Percentiles rank a stretch among this genome's conserved stretches.
Conservation (phyloP, 306 rosid genomes). For the Vicia sativa region DNA sequence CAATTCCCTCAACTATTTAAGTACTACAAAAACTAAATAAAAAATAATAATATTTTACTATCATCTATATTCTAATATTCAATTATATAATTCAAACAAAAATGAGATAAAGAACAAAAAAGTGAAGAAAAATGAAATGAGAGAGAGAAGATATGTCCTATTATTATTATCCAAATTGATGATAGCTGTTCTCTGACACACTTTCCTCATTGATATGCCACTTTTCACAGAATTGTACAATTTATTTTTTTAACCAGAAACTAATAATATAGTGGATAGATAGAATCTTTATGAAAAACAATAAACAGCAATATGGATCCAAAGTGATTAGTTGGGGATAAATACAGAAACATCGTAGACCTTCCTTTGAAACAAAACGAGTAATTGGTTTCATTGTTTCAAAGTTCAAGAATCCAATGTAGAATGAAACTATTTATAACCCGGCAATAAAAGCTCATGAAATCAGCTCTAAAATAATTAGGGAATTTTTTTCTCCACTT, state of each 20-base stretch:
- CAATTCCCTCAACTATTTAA: conserved; percentile 31
- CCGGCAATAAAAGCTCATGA: conserved; percentile 16
- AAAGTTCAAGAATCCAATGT: conserved; percentile 55
- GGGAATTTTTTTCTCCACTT: too few relatives aligned
- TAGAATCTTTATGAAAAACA: conserved; percentile 35
- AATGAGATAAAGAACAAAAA: neutral
- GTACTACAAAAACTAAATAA: neutral
- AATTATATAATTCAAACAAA: neutral
- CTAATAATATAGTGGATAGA: conserved; percentile 9
- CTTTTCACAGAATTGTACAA: conserved; percentile 19
- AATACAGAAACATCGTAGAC: conserved; percentile 40
- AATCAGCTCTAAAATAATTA: conserved; percentile 23
- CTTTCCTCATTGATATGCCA: conserved; percentile 38
- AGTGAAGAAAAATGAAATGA: neutral
- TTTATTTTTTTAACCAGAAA: conserved; percentile 6
- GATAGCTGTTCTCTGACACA: conserved; percentile 46
- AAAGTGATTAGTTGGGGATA: conserved; percentile 35
- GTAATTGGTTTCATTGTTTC: conserved; percentile 13
- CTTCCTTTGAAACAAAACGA: conserved; percentile 18
- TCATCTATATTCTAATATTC: too few relatives aligned
- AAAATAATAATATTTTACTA: too few relatives aligned
- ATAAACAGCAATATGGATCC: conserved; percentile 15
- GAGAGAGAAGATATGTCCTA: conserved; percentile 16
- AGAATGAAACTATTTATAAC: conserved; percentile 27
- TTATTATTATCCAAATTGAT: conserved; percentile 28